Percentiles rank a stretch among this genome's conserved stretches.
Conservation (phyloP, 108 stramenopile genomes). For the Skeletonema grethae region DNA sequence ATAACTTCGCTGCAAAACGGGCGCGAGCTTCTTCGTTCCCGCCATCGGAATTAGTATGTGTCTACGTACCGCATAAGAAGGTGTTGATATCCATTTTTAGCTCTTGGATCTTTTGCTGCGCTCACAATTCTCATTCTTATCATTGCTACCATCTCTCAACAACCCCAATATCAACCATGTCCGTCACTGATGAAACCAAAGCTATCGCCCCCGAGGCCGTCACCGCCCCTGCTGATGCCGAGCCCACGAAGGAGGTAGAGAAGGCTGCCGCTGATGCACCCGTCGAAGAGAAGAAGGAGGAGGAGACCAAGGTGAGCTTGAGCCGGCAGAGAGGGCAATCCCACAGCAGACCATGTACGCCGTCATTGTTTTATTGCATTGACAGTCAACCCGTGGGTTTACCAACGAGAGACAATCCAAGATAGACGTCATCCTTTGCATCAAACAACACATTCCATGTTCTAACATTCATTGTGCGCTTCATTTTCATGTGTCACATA, state of each 20-base stretch:
- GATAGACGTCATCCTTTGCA: background rate
- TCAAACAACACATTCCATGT: background rate
- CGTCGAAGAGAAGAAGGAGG: background rate
- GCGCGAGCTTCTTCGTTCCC: background rate
- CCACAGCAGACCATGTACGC: background rate
- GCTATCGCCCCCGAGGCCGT: constrained; percentile 2
- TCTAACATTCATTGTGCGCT: background rate
- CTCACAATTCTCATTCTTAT: too few relatives aligned
- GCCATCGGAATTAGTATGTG: too few relatives aligned
- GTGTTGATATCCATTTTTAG: too few relatives aligned
- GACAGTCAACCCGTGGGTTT: too few relatives aligned
- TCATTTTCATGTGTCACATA: background rate
- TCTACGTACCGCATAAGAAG: too few relatives aligned
- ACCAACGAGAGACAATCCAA: too few relatives aligned
- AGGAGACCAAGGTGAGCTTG: constrained; percentile 4
- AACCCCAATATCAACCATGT: background rate
- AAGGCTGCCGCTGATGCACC: background rate
- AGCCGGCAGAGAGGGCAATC: background rate
- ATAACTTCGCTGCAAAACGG: background rate
- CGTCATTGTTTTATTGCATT: background rate
- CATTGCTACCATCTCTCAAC: background rate
- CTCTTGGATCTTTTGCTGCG: too few relatives aligned
- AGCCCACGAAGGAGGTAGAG: constrained; percentile 1
- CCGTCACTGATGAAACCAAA: constrained; percentile 6
- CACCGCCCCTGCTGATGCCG: background rate